Evolutionary conservation across 345 rosid genomes (phyloP).

Genomic region (Arabidopsis suecica): DNA sequence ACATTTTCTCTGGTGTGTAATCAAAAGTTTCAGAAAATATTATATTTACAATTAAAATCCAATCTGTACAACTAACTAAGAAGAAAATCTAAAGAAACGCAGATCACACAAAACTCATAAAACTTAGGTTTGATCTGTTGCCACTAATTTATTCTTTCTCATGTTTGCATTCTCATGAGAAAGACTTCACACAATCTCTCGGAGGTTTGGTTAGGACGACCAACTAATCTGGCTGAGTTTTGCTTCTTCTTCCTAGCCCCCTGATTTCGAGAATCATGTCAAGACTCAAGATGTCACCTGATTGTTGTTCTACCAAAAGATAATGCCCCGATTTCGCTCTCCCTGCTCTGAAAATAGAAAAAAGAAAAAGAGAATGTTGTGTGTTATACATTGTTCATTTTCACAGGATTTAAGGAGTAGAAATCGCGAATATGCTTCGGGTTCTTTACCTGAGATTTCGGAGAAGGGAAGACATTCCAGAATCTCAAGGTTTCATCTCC

Average conservation of each 20-base stretch:
- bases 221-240: slow-evolving; percentile 13
- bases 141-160: background rate
- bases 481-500: slow-evolving; percentile 98
- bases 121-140: no score
- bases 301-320: slow-evolving; percentile 83
- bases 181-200: slow-evolving; percentile 12
- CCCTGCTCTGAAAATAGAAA: slow-evolving; percentile 62
- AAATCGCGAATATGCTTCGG: background rate
- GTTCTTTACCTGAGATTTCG: slow-evolving; percentile 80
- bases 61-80: background rate
- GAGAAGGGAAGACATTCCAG: slow-evolving; percentile 98
- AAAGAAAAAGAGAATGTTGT: slow-evolving; percentile 11
- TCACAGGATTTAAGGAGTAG: background rate
- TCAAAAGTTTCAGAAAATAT: background rate
- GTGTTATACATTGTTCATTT: background rate
- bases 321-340: slow-evolving; percentile 77
- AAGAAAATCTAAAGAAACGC: background rate
- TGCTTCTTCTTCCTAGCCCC: background rate
- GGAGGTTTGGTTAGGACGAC: slow-evolving; percentile 24
- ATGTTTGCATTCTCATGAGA: slow-evolving; percentile 3
- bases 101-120: slow-evolving; percentile 2
- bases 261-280: background rate
- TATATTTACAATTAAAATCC: background rate
- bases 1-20: background rate
- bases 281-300: slow-evolving; percentile 50